Evolutionary conservation across 163 green algal genomes (phyloP), one percentile per base, ranked within the genome.

Genomic region (Volvox carteri): DNA sequence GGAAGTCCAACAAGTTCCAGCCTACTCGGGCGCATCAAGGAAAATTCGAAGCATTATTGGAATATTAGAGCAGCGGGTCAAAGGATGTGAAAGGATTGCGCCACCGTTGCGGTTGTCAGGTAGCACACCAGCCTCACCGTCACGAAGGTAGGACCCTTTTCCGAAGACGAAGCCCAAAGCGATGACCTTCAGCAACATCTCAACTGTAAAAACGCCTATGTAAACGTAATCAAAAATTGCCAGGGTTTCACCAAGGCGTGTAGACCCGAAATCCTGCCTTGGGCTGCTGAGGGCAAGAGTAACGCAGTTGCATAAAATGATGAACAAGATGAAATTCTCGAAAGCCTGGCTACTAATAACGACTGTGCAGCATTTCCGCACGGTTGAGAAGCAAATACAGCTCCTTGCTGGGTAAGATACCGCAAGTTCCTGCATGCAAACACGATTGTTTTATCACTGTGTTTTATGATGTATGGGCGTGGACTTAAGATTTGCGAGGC

Each of bases 241-340:
- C 30, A 75, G 56, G 14, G 56, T 39, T 33, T 60, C 58, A 14
- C 78, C 78, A 16, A 80, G 23, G 12, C 18, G 28, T 46, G 73
- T 83, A 25, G 30, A 35, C 9, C 35, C 28, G 35, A 83, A 90
- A 18, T 50, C 85, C 39, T 58, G 41, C 30, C 35, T n/a, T 42
- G 30, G 30, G 42, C 77, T 90, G 86, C 58, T 50, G 60, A 95
- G 78, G 0, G 88, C 91, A 33, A 96, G 86, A 1, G 89, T 89
- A 0, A 95, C 76, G 50, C 93, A 95, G 67, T 96, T 96, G n/a
- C 52, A 50, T 16, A 94, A 23, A 41, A 96, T 96, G 25, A 92
- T 54, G 5, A 88, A 42, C 5, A 96, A 83, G 0, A 94, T 88
- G 14, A 93, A 58, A 18, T 52, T 65, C 1, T 92, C 78, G 73